Base-by-base conservation (phyloP, 108 stramenopile genomes). In the Cyclostephanos tholiformis region DNA sequence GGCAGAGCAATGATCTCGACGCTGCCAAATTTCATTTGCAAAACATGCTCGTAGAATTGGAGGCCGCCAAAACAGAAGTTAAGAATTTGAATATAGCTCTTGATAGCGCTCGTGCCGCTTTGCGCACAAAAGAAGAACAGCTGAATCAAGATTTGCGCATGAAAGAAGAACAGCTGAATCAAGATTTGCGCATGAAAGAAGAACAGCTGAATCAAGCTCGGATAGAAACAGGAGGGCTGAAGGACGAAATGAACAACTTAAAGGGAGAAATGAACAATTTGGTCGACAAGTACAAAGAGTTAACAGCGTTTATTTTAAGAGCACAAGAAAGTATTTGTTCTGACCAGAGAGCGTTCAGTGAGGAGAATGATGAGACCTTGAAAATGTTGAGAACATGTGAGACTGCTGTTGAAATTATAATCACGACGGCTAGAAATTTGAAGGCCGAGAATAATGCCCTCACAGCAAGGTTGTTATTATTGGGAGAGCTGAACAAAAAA, bases 41-140 rank as follows among this genome's bases (percentile, higher is more conserved):
- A 58, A 66, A 82, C 56, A 59, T 69, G 19, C 48, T 82, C 4
- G 55, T 26, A 14, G 70, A 82, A 41, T 46, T 82, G 9, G 61
- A 82, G 39, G 71, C 20, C 53, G 52, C 32, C 0, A 27, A 67
- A 13, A 38, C 20, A 23, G 50, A 80, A 16, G 20, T 56, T 9
- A 19, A 63, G 32, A 22, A 80, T 19, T 53, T 71, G 51, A 67
- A 49, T 20, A 41, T n/a, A 17, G 29, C 56, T 46, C 20, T 81
- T 50, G 71, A 63, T 25, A 51, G 35, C 6, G 35, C 41, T 51
- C 62, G 62, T 32, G 17, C n/a, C 20, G 62, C 50, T 27, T 6
- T 64, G 11, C 63, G 70, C 35, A 19, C 29, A 0, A 64, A 61
- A n/a, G 67, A 64, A 0, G 57, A 81, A 30, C 72, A 81, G 12